These are phyloP conservation scores for Inga oerstediana DNA, from an alignment of 306 rosid species.

Conservation along the genomic window DNA sequence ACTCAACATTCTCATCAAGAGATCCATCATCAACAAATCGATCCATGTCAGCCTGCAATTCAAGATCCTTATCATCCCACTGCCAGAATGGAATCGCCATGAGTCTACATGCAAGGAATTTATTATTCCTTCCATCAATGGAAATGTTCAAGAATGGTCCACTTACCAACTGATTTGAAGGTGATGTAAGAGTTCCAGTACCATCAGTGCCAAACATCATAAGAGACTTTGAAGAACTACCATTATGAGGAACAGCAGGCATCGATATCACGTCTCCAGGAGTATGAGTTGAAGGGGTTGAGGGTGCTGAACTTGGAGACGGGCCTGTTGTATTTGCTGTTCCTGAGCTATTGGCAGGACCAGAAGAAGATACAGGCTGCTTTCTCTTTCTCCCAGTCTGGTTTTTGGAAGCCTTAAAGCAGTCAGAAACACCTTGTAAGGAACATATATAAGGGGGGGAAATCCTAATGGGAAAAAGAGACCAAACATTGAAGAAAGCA, in stretches of 20 bases:
- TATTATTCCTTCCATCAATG: conserved; percentile 51
- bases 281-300: conserved; percentile 97
- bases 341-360: conserved; percentile 99
- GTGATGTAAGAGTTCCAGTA: conserved; percentile 82
- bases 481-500: conserved; percentile 22
- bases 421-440: conserved; percentile 46
- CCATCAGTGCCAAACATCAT: conserved; percentile 88
- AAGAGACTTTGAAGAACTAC: conserved; percentile 86
- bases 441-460: conserved; percentile 22
- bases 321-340: conserved; percentile 97
- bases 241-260: conserved; percentile 89
- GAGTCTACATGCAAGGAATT: conserved; percentile 73
- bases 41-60: conserved; percentile 99
- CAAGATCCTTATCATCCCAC: conserved; percentile 99
- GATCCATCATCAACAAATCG: conserved; percentile 96
- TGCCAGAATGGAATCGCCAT: conserved; percentile 94
- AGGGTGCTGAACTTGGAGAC: conserved; percentile 98
- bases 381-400: conserved; percentile 98
- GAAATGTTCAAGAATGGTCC: conserved; percentile 31
- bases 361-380: conserved; percentile 96
- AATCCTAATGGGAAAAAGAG: neutral
- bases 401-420: conserved; percentile 82
- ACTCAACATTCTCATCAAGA: conserved; percentile 95
- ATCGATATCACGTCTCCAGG: conserved; percentile 97
- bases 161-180: conserved; percentile 96